Conservation (phyloP, 257 asterid genomes). For the Ehretia macrophylla region DNA sequence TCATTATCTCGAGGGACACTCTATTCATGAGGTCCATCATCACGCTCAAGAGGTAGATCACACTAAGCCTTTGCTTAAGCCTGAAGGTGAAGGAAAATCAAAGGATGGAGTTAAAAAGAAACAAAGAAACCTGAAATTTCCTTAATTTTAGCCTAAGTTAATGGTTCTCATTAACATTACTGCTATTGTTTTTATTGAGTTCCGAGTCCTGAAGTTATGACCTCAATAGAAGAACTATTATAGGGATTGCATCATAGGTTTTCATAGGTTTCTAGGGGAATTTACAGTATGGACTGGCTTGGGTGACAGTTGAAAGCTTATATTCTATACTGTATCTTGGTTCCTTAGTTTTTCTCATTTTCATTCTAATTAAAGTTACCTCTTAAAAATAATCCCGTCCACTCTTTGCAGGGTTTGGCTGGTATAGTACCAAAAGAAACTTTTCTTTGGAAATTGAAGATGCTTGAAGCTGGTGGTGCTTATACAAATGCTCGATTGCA, state of each 20-base stretch:
- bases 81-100: conserved; percentile 26
- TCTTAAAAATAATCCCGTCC: neutral
- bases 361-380: no score
- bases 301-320: no score
- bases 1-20: conserved; percentile 35
- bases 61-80: conserved; percentile 42
- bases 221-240: no score
- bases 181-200: no score
- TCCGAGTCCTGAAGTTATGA: no score
- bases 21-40: conserved; percentile 39
- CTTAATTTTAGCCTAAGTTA: no score
- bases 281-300: no score
- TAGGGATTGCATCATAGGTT: no score
- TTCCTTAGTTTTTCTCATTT: no score
- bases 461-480: conserved; percentile 37
- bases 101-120: conserved; percentile 34
- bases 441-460: conserved; percentile 36
- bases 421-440: conserved; percentile 29
- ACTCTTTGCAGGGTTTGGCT: conserved; percentile 13
- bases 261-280: no score
- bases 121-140: conserved; percentile 46
- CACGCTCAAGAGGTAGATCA: conserved; percentile 35
- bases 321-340: no score
- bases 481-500: conserved; percentile 37
- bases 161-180: no score